Conservation (phyloP, 2,329 filamentous ascomycete species). For the Cephalotrichum gorgonifer region DNA sequence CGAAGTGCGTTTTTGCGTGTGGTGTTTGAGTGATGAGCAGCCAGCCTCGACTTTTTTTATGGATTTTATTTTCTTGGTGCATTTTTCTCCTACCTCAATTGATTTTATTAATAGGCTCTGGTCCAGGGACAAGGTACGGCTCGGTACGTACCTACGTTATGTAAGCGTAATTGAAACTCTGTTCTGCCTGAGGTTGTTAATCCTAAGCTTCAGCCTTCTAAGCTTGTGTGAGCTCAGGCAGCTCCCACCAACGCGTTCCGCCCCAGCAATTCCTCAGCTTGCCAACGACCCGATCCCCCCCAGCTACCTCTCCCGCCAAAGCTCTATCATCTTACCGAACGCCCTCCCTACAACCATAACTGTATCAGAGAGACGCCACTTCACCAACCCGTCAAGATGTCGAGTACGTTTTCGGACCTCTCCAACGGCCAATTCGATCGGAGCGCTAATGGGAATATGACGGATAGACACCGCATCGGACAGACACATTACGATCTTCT, state of each 20-base stretch:
- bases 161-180: background rate
- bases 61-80: background rate
- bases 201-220: constrained; percentile 1
- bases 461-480: constrained; percentile 65
- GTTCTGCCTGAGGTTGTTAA: background rate
- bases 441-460: constrained; percentile 35
- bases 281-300: background rate
- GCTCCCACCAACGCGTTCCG: constrained; percentile 6
- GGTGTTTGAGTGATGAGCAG: background rate
- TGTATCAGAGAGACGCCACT: background rate
- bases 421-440: constrained; percentile 21
- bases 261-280: background rate
- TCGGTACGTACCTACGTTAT: constrained; percentile 8
- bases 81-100: background rate
- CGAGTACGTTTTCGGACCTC: constrained; percentile 28
- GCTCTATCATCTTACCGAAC: constrained; percentile 1
- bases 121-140: background rate
- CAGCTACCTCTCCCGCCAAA: background rate
- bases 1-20: background rate
- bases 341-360: background rate
- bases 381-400: constrained; percentile 31
- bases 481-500: constrained; percentile 99
- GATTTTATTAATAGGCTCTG: constrained; percentile 1
- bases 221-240: constrained; percentile 5
- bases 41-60: constrained; percentile 5